phyloP scores from a whole-genome alignment of 441 rosid genomes.

The Adansonia madagascariensis region DNA sequence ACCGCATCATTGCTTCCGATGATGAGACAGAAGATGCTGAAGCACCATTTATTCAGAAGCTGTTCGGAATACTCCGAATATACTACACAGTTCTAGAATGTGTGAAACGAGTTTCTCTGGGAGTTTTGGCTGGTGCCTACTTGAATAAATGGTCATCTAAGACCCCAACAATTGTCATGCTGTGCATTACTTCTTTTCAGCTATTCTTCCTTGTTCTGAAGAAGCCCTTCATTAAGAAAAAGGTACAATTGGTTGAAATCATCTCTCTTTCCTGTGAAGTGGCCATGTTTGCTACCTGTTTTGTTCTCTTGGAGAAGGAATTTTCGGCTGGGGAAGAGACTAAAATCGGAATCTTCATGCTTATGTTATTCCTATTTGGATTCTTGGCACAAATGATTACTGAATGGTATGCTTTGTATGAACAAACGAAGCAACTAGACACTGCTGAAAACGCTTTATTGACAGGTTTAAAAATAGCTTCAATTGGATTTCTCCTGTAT shows the following conservation, averaged over 20 bases:
- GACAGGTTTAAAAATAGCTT: conserved; percentile 61
- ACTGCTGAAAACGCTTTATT: conserved; percentile 32
- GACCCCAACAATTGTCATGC: conserved; percentile 52
- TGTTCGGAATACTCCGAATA: conserved; percentile 88
- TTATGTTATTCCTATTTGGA: conserved; percentile 65
- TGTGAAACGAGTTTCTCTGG: conserved; percentile 60
- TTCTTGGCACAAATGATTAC: conserved; percentile 58
- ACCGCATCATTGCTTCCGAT: conserved; percentile 75
- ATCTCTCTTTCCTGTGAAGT: conserved; percentile 65
- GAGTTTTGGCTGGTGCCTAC: conserved; percentile 72
- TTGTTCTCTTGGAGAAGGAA: conserved; percentile 49
- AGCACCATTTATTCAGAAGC: conserved; percentile 87
- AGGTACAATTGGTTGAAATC: conserved; percentile 84
- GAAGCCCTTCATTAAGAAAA: conserved; percentile 93
- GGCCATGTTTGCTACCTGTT: conserved; percentile 58
- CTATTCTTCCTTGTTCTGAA: conserved; percentile 83
- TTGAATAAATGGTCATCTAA: conserved; percentile 48
- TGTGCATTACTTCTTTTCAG: conserved; percentile 79
- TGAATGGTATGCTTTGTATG: conserved; percentile 77
- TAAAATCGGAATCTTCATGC: conserved; percentile 62
- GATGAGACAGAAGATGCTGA: conserved; percentile 97
- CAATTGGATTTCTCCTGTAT: conserved; percentile 60
- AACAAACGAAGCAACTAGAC: conserved; percentile 67
- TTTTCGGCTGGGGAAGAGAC: conserved; percentile 29
- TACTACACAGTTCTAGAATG: conserved; percentile 79